These are phyloP conservation scores for Symbiodinium natans DNA, from an alignment of 73 alveolate species.

Conservation along the genomic window DNA sequence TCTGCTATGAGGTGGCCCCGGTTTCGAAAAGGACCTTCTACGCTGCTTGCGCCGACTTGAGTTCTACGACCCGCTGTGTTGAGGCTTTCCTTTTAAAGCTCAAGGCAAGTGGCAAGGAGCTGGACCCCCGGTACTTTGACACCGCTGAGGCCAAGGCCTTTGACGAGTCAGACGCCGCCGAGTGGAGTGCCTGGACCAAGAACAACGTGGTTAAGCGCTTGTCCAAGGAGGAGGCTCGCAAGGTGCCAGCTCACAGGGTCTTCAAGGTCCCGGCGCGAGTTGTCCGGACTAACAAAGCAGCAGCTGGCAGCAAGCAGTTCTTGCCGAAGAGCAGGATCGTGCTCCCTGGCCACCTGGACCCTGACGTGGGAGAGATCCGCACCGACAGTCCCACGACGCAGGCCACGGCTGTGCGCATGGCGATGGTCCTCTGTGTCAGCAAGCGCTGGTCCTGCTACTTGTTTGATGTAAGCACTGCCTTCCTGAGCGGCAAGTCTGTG, in stretches of 20 bases:
- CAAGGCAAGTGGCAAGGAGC: slow-evolving; percentile 32
- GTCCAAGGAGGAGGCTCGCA: neutral
- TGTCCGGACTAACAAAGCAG: slow-evolving; percentile 21
- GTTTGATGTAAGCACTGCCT: slow-evolving; percentile 36
- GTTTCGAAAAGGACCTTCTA: neutral
- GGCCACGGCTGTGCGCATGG: neutral
- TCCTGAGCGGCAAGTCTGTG: slow-evolving; percentile 24
- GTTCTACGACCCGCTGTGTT: too few relatives aligned
- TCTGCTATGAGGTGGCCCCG: neutral
- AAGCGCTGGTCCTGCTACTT: neutral
- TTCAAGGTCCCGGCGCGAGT: slow-evolving; percentile 22
- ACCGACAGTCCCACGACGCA: slow-evolving; percentile 23
- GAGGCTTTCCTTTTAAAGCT: neutral
- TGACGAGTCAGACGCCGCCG: neutral
- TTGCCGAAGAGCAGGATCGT: neutral
- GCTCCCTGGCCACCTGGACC: slow-evolving; percentile 21
- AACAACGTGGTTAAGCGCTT: neutral
- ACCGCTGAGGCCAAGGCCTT: neutral
- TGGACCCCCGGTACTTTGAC: slow-evolving; percentile 5
- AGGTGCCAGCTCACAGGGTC: neutral
- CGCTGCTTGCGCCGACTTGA: neutral
- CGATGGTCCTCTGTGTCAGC: neutral
- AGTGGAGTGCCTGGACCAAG: slow-evolving; percentile 28
- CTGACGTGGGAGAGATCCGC: neutral
- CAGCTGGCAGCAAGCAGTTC: too few relatives aligned